These are phyloP conservation scores for Entomortierella beljakovae DNA, from an alignment of 192 early-diverging fungal genomes.

Conservation along the genomic window DNA sequence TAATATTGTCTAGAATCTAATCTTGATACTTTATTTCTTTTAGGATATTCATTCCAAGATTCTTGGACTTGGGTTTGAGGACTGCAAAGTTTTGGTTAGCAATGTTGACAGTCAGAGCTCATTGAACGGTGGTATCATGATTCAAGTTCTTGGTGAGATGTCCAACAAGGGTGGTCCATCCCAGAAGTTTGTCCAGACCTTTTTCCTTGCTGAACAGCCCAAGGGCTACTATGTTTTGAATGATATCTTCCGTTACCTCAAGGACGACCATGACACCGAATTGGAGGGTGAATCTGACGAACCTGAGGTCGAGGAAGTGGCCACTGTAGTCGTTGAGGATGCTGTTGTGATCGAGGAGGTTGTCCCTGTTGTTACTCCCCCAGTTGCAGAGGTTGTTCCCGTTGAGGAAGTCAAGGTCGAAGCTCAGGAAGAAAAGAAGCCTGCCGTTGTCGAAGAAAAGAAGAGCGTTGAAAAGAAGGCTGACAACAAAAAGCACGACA, in stretches of 20 bases:
- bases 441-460: constrained; percentile 41
- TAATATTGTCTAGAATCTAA: not conserved
- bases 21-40: not conserved
- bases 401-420: constrained; percentile 4
- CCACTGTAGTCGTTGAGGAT: constrained; percentile 18
- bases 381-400: not conserved
- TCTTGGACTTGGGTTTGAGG: constrained; percentile 78
- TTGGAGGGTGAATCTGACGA: constrained; percentile 9
- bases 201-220: constrained; percentile 90
- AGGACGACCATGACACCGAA: constrained; percentile 77
- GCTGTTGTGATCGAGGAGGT: constrained; percentile 13
- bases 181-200: constrained; percentile 93
- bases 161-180: constrained; percentile 83
- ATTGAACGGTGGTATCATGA: constrained; percentile 79
- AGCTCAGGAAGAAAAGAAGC: constrained; percentile 33
- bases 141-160: constrained; percentile 94
- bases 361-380: constrained; percentile 13
- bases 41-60: constrained; percentile 89
- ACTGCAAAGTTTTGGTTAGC: constrained; percentile 88
- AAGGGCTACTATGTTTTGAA: constrained; percentile 94
- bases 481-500: constrained; percentile 29
- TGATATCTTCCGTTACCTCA: constrained; percentile 95
- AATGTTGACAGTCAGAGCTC: constrained; percentile 89
- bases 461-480: constrained; percentile 45
- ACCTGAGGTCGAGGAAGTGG: constrained; percentile 12